Evolutionary conservation across 495 filamentous ascomycete genomes (phyloP), one percentile per base, ranked within the genome.

Genomic region (Tuber aestivum): DNA sequence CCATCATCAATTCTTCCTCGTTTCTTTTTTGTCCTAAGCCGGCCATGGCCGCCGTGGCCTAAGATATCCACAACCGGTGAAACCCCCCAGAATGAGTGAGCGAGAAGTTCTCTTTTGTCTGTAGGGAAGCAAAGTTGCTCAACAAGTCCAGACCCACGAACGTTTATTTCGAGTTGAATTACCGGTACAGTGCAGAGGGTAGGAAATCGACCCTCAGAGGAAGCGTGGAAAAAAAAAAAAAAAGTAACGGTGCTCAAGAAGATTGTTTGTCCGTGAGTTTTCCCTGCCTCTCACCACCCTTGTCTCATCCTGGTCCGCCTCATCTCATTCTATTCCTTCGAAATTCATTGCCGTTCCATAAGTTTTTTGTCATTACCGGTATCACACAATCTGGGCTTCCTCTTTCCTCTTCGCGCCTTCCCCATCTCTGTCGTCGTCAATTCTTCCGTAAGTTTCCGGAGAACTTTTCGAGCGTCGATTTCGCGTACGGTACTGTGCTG

Each of bases 21-120:
- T 70, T 72, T 74, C 61, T 72, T 65, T 74, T 72, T 75, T 48
- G 73, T 42, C 72, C 74, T 74, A 72, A 72, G 40, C 73, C 76
- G 76, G 77, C 72, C 72, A 78, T 79, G 77, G 70, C 70, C 76
- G 50, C 74, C 69, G 68, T 42, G 73, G 73, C 74, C 78, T 79
- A 44, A 72, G 56, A 16, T 65, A 12, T 65, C 56, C n/a, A 65
- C 27, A 75, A 48, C 42, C 32, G 70, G 72, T 75, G 76, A 75
- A 78, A 77, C 75, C 72, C 75, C 50, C 77, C 42, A 48, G 70
- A 50, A 75, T 69, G 72, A 76, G 76, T 56, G 41, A 72, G 45
- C 27, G 41, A 8, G 50, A 61, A 61, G n/a, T 32, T 65, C 56
- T 32, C 56, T 65, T 27, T 32, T 32, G 56, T 18, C n/a, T 65